Evolutionary conservation across 192 early-diverging fungal species (phyloP), one percentile per base, ranked within the genome.

Genomic region (Umbelopsis ramanniana): DNA sequence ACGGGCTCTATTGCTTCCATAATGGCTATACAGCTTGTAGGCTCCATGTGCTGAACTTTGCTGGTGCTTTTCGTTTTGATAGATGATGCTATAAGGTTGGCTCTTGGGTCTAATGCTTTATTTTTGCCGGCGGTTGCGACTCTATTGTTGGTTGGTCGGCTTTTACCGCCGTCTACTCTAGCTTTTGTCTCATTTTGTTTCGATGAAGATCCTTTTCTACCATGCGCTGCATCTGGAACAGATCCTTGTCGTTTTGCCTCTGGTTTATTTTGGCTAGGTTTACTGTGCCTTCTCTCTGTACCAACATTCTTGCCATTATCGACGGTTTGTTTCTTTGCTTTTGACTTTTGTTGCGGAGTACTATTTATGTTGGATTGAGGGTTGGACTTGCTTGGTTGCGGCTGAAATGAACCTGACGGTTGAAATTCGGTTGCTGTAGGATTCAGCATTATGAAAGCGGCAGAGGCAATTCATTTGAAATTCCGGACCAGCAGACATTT

Each of bases 1-100:
- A 63, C 57, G 0, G 57, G 57, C 33, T 63, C 57, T 37, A 63
- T 63, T 10, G 57, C 57, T 35, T 63, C 57, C 57, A 63, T 63
- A 14, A 63, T 63, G 10, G 57, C 35, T 19, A 63, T 63, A 37
- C 57, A 38, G 33, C 26, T 33, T 17, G 57, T 6, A 4, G 57
- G 57, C 2, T 63, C 57, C 4, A 63, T 19, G 11, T 29, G 12
- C 33, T 63, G 57, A 12, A 63, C 57, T 37, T 63, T 63, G 33
- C 57, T 63, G 11, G 29, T 63, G 26, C 57, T 37, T 19, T 38
- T 63, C 33, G 57, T 63, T n/a, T 63, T 63, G 11, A 63, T 29
- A 2, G 57, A 63, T 8, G 57, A 26, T 2, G 57, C 57, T 11
- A 63, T 63, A 35, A 35, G 57, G 14, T 12, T 35, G 17, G 57